phyloP scores from a whole-genome alignment of 2,329 filamentous ascomycete species.

The Apiospora aurea region DNA sequence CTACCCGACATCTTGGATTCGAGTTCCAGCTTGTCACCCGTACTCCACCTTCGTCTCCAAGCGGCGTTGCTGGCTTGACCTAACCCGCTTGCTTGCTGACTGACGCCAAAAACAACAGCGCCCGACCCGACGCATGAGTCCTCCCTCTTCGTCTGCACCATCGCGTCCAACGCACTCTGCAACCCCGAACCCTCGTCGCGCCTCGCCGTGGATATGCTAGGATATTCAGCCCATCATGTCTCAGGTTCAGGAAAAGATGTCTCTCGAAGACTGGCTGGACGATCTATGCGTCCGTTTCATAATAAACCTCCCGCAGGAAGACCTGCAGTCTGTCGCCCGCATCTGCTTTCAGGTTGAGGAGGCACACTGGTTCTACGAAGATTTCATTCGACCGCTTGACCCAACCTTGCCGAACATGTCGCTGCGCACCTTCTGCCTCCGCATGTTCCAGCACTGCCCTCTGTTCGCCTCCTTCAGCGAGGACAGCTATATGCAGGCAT shows the following conservation, averaged over 20 bases:
- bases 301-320: conserved; percentile 92
- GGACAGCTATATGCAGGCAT: conserved; percentile 81
- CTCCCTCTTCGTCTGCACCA: background rate
- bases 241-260: conserved; percentile 29
- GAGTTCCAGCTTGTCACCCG: background rate
- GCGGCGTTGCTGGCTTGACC: conserved; percentile 10
- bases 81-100: conserved; percentile 4
- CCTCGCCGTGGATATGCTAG: conserved; percentile 29
- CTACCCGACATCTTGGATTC: conserved; percentile 8
- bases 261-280: conserved; percentile 71
- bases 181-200: conserved; percentile 1
- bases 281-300: conserved; percentile 98
- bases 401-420: conserved; percentile 84
- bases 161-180: background rate
- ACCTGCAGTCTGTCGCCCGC: conserved; percentile 86
- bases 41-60: background rate
- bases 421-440: conserved; percentile 83
- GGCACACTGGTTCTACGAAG: conserved; percentile 99
- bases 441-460: conserved; percentile 94
- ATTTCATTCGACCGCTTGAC: conserved; percentile 93
- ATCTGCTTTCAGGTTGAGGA: conserved; percentile 99
- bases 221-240: conserved; percentile 16
- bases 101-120: conserved; percentile 2
- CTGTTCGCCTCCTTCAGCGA: conserved; percentile 82
- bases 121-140: conserved; percentile 17